Evolutionary conservation across 148 eudicot genomes (phyloP).

Genomic region (Spergularia marina): DNA sequence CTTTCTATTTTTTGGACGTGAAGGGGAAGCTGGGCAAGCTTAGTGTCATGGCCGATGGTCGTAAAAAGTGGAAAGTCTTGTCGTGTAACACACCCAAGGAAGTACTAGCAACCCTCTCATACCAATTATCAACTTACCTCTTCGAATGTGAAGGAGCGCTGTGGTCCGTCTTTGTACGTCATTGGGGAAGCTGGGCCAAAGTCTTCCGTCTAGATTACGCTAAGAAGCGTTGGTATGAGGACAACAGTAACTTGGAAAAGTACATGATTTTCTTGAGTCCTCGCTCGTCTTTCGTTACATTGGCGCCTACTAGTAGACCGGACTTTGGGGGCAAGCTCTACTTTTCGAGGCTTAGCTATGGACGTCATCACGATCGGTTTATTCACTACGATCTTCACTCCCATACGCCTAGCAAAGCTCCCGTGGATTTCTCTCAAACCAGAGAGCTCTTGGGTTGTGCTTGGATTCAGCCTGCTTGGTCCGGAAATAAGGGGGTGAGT

Average conservation of each 20-base stretch:
- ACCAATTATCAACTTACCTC: not conserved
- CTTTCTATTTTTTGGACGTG: not conserved
- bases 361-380: not conserved
- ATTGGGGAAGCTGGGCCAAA: no score
- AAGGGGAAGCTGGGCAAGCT: not conserved
- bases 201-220: no score
- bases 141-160: not conserved
- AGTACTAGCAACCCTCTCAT: no score
- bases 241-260: no score
- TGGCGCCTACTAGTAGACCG: not conserved
- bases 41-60: not conserved
- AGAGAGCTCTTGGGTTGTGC: not conserved
- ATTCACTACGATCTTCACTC: not conserved
- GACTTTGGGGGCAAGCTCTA: not conserved
- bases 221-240: no score
- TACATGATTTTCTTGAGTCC: no score
- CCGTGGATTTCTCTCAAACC: not conserved
- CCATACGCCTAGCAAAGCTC: not conserved
- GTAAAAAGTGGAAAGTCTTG: not conserved
- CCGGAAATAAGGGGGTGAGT: not conserved
- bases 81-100: no score
- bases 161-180: no score
- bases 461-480: constrained; percentile 14
- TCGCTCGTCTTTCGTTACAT: no score
- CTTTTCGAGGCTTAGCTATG: not conserved